Evolutionary conservation across 768 basidiomycete genomes (phyloP), one percentile per base, ranked within the genome.

Genomic region (Mycena galopus): DNA sequence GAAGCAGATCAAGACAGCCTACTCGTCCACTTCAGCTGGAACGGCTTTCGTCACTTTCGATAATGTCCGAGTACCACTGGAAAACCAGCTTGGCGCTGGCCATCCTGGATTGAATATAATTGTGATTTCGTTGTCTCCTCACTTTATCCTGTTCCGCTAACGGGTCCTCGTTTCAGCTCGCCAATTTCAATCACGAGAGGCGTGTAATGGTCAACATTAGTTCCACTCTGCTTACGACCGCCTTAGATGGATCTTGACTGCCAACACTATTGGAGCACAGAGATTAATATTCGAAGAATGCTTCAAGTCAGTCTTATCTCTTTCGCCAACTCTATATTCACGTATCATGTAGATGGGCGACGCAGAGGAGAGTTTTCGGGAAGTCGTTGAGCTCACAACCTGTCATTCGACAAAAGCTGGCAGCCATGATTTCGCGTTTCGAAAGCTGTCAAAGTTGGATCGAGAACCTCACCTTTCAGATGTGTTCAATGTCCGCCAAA

Each of bases 291-390:
- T 87, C 23, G 85, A 88, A 76, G 86, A 87, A 78, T 87, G 86
- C 67, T 79, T 87, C 65, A 92, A 94, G 90, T 84, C 66, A 65
- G 79, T 67, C 25, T 58, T 55, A 72, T 37, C 25, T 68, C 51
- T n/a, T 65, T 27, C 30, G 51, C 55, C 27, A 55, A 33, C 32
- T 51, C 16, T 50, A 25, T 56, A 35, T 59, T 75, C 29, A 78
- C 12, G 17, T 37, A 25, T 32, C 47, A 65, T 55, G 47, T 66
- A 94, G 91, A 80, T 99, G 97, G 97, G 88, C 90, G 7, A 90
- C 85, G 67, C 95, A 98, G 78, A 90, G 97, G 65, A 93, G 94
- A 78, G 96, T 94, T 21, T 97, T 98, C 76, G 96, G 96, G 59
- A 96, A 95, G 81, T 93, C 92, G 1, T 86, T 97, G 50, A 89